phyloP scores from a whole-genome alignment of 257 asterid genomes.

The Gardenia jasminoides region DNA sequence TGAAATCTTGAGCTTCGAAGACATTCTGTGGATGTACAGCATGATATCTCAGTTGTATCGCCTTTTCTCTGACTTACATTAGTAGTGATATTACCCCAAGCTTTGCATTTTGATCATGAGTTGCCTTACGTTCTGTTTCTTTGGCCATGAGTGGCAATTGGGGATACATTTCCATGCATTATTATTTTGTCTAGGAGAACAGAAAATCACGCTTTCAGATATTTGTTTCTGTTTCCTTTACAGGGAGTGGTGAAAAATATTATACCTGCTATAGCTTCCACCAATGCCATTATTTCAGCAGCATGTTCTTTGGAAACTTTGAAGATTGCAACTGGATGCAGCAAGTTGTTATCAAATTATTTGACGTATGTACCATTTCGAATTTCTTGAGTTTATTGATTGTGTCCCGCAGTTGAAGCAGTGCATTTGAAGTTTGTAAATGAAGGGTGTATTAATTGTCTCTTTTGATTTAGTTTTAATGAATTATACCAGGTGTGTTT shows the following conservation, averaged over 20 bases:
- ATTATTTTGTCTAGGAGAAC: neutral
- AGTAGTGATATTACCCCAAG: neutral
- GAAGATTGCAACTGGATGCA: constrained; percentile 94
- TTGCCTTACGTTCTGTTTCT: neutral
- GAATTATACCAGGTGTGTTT: neutral
- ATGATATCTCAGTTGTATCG: neutral
- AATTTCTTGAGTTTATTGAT: neutral
- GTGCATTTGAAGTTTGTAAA: neutral
- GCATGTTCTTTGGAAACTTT: constrained; percentile 96
- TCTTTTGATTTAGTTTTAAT: neutral
- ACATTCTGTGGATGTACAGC: neutral
- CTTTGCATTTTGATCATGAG: neutral
- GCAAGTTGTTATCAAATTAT: constrained; percentile 79
- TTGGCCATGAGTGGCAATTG: neutral
- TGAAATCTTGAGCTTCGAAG: constrained; percentile 19
- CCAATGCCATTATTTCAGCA: constrained; percentile 94
- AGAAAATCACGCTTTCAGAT: neutral
- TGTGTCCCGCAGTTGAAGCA: neutral
- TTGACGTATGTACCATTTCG: constrained; percentile 59
- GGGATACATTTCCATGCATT: neutral
- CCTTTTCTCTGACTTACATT: neutral
- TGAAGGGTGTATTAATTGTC: neutral
- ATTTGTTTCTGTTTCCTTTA: constrained; percentile 5
- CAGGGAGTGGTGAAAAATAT: constrained; percentile 99
- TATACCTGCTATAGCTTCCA: constrained; percentile 97